Conservation (phyloP, 2,329 filamentous ascomycete species). For the Colletotrichum theobromicola region DNA sequence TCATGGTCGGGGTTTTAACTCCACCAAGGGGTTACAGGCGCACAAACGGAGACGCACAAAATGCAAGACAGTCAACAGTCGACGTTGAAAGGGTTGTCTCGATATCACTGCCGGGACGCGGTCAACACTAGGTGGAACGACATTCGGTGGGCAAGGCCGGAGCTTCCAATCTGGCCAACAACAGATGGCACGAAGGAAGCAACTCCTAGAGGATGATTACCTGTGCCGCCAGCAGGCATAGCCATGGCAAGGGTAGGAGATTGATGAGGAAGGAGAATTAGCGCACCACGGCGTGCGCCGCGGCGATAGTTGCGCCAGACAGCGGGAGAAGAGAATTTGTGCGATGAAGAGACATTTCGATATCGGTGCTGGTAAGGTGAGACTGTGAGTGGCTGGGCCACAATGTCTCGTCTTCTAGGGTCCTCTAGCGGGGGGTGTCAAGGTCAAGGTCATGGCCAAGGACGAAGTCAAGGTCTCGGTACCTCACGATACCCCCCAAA, state of each 20-base stretch:
- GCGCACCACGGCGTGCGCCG: background rate
- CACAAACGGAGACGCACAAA: conserved; percentile 11
- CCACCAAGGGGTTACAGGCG: conserved; percentile 8
- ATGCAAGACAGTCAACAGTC: background rate
- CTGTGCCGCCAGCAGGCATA: conserved; percentile 12
- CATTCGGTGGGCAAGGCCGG: background rate
- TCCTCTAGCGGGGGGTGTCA: background rate
- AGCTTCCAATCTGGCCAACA: background rate
- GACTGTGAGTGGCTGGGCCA: conserved; percentile 12
- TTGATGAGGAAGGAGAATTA: background rate
- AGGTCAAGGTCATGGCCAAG: background rate
- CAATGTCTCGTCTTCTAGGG: conserved; percentile 3
- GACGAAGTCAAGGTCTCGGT: conserved; percentile 1
- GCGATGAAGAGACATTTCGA: background rate
- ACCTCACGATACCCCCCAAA: background rate
- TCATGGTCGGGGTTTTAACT: background rate
- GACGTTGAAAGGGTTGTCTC: background rate
- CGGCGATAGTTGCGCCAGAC: background rate
- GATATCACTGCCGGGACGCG: background rate
- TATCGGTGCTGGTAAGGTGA: background rate
- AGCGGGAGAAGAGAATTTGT: background rate
- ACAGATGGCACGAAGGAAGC: conserved; percentile 5
- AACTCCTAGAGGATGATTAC: background rate
- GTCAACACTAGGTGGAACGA: background rate
- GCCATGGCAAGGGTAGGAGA: conserved; percentile 9